Conservation (phyloP, 2,329 filamentous ascomycete genomes). For the Calonectria hongkongensis region DNA sequence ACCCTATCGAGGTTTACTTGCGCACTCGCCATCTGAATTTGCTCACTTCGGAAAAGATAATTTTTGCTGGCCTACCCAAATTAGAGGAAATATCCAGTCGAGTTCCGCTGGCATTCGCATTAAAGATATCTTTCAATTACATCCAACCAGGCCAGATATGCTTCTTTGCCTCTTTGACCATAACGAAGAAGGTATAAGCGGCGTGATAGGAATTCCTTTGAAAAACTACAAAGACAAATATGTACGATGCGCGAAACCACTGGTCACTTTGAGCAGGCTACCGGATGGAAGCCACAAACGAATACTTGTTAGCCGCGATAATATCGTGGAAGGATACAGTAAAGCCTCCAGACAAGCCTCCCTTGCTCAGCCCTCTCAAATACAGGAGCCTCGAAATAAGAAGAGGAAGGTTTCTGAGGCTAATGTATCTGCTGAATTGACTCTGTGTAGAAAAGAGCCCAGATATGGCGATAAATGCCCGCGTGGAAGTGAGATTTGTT, state of each 20-base stretch:
- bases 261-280: too few relatives aligned
- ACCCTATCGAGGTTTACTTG: constrained; percentile 17
- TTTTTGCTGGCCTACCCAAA: background rate
- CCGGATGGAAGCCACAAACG: background rate
- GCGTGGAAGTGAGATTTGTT: background rate
- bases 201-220: background rate
- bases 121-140: background rate
- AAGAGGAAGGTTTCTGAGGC: background rate
- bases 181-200: background rate
- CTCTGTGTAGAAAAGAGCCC: background rate
- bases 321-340: background rate
- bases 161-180: background rate
- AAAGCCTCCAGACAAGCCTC: background rate
- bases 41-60: background rate
- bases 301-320: background rate
- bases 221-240: background rate
- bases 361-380: fast-evolving
- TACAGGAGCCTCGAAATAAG: background rate
- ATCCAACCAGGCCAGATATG: background rate
- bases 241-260: background rate
- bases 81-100: background rate
- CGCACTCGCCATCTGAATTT: constrained; percentile 1
- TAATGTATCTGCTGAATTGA: background rate
- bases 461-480: too few relatives aligned
- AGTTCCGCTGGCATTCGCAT: background rate